A percentile compares a stretch with the other conserved stretches of the same genome.
phyloP scores from a whole-genome alignment of 2,329 filamentous ascomycete genomes.

The Tolypocladium capitatum region DNA sequence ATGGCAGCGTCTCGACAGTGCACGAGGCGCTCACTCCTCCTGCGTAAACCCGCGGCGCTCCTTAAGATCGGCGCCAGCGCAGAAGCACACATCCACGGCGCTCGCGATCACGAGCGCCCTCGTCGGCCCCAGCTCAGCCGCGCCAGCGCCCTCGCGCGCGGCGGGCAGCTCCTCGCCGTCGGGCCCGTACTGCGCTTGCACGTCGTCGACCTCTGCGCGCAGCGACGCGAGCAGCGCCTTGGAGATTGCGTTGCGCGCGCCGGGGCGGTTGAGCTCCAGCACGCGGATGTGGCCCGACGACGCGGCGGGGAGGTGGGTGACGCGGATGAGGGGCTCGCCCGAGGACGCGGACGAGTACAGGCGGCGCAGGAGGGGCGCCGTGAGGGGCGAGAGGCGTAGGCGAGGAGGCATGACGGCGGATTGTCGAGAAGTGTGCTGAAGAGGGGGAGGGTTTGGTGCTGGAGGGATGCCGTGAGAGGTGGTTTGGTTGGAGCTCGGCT shows the following conservation, averaged over 20 bases:
- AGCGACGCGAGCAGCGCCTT: constrained; percentile 60
- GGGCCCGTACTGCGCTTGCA: constrained; percentile 49
- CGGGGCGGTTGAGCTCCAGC: constrained; percentile 73
- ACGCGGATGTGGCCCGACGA: constrained; percentile 75
- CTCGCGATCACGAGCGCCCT: constrained; percentile 74
- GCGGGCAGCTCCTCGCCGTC: constrained; percentile 37
- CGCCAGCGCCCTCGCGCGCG: constrained; percentile 14
- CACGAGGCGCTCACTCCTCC: constrained; percentile 49
- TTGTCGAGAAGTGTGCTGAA: neutral
- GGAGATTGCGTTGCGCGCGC: constrained; percentile 85
- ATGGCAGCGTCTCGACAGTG: neutral
- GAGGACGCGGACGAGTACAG: constrained; percentile 28
- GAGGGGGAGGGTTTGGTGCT: neutral
- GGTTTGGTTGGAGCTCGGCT: neutral
- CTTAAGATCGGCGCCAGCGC: constrained; percentile 88
- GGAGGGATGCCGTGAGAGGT: neutral
- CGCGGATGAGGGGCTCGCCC: constrained; percentile 46
- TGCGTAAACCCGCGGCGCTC: constrained; percentile 65
- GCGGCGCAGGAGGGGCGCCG: constrained; percentile 12
- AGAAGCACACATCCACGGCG: constrained; percentile 78
- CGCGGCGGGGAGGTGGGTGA: constrained; percentile 63
- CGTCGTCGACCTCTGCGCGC: constrained; percentile 55
- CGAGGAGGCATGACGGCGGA: constrained; percentile 18
- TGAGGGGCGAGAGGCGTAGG: constrained; percentile 8
- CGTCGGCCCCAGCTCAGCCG: constrained; percentile 43